Evolutionary conservation across 1,284 basidiomycete species (phyloP), one percentile per base, ranked within the genome.

Genomic region (Trametes versicolor): DNA sequence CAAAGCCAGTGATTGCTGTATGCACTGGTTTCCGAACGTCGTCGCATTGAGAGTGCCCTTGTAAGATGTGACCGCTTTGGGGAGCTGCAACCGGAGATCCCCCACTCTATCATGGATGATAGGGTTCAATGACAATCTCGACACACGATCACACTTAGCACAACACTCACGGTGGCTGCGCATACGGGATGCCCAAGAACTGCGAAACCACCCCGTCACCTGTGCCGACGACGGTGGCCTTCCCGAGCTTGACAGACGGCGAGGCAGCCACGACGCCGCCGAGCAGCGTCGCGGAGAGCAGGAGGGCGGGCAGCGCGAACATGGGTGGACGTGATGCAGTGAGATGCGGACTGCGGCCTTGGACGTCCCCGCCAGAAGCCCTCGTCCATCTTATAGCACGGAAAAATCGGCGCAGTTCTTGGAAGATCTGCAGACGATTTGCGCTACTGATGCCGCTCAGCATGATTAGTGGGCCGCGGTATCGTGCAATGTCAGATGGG

Each of bases 11-110:
- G 43, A 27, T 21, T 53, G 43, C 32, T 87, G 85, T 19, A 82
- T 79, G 60, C 86, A 88, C 2, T 81, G 73, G 12, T 77, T 74
- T 0, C 85, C 85, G 65, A 77, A 85, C 0, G 72, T 63, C 0
- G 77, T 80, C 0, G 83, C 84, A 27, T 73, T 71, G 50, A 82
- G 70, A 0, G 70, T 75, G 5, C 77, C 78, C 1, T 70, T 78
- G 67, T 86, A 86, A 0, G 79, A 66, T 0, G 73, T 51, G 21
- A 79, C 77, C 0, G 82, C 68, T 50, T 79, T 73, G 0, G 86
- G 86, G 0, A 82, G 72, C 23, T 78, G 78, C 66, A 87, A 85
- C 0, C 86, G 70, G 4, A 67, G 63, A 49, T 68, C 55, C 2
- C 64, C 69, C n/a, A 64, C 55, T 19, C 72, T 73, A 21, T 47